A percentile compares a stretch with the other conserved stretches of the same genome.
phyloP scores from a whole-genome alignment of 1,284 basidiomycete species.

The Apiotrichum gamsii region DNA sequence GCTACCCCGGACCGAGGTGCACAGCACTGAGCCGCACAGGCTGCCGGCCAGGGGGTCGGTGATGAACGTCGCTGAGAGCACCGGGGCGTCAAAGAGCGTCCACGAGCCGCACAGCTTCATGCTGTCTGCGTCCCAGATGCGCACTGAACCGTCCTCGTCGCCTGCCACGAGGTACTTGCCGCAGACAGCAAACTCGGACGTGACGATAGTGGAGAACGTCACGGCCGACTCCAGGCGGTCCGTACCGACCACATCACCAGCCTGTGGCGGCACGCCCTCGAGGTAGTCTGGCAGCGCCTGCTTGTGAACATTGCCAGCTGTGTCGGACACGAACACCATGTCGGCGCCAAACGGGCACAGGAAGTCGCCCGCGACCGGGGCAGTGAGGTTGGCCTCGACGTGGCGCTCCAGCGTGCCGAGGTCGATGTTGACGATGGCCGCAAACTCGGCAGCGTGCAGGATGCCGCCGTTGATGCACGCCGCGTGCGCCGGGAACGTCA shows the following conservation, averaged over 20 bases:
- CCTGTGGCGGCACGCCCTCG: background rate
- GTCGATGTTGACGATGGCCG: constrained; percentile 4
- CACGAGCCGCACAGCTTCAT: constrained; percentile 30
- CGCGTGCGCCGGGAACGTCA: constrained; percentile 2
- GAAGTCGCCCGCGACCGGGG: constrained; percentile 1
- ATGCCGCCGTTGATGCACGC: constrained; percentile 2
- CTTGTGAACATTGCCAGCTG: constrained; percentile 7
- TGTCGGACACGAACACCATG: constrained; percentile 8
- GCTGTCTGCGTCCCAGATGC: constrained; percentile 32
- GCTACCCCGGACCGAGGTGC: constrained; percentile 71
- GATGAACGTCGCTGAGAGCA: constrained; percentile 22
- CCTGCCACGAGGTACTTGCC: constrained; percentile 31
- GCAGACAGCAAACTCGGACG: constrained; percentile 1
- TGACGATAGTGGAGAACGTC: constrained; percentile 24
- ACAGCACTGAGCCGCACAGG: constrained; percentile 64
- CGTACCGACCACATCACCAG: background rate
- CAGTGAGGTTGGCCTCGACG: background rate
- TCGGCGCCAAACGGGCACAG: constrained; percentile 14
- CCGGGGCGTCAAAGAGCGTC: constrained; percentile 50
- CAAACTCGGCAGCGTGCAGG: background rate
- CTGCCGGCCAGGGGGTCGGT: constrained; percentile 49
- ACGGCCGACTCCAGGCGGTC: constrained; percentile 33
- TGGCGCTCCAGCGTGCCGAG: constrained; percentile 5
- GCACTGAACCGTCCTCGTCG: constrained; percentile 41
- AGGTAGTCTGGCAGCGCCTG: constrained; percentile 18